Percentiles rank a stretch among this genome's conserved stretches.
Conservation (phyloP, 208 protist species). For the Leishmania arabica region DNA sequence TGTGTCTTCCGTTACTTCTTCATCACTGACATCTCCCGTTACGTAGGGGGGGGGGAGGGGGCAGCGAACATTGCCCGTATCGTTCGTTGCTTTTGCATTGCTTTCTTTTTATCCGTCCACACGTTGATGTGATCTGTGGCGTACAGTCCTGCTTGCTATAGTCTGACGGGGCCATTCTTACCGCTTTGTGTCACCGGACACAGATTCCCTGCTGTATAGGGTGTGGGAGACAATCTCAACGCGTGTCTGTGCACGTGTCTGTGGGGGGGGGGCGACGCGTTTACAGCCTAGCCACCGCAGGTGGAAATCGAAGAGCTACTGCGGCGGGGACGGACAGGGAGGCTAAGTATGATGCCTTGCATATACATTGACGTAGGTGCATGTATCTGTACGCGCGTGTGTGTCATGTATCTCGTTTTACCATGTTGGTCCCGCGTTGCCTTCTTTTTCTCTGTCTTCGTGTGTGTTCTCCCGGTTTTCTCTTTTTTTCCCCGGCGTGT, state of each 20-base stretch:
- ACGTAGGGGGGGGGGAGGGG: neutral
- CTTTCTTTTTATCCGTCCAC: neutral
- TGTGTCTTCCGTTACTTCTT: neutral
- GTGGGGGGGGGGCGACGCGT: neutral
- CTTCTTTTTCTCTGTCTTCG: neutral
- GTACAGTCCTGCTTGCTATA: neutral
- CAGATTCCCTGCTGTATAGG: neutral
- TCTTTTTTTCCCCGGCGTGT: neutral
- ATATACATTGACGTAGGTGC: neutral
- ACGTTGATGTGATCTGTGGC: neutral
- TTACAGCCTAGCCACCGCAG: neutral
- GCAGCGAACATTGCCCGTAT: neutral
- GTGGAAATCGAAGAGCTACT: neutral
- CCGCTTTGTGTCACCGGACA: neutral
- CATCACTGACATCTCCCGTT: neutral
- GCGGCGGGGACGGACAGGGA: neutral
- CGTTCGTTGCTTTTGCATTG: neutral
- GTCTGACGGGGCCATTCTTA: neutral
- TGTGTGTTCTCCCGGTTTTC: neutral
- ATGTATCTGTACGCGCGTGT: neutral
- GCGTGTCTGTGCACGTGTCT: neutral
- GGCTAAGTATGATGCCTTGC: neutral
- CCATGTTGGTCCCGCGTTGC: neutral
- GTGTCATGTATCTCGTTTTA: neutral
- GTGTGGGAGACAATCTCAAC: neutral